phyloP scores from a whole-genome alignment of 495 filamentous ascomycete genomes.

The Rhypophila decipiens region DNA sequence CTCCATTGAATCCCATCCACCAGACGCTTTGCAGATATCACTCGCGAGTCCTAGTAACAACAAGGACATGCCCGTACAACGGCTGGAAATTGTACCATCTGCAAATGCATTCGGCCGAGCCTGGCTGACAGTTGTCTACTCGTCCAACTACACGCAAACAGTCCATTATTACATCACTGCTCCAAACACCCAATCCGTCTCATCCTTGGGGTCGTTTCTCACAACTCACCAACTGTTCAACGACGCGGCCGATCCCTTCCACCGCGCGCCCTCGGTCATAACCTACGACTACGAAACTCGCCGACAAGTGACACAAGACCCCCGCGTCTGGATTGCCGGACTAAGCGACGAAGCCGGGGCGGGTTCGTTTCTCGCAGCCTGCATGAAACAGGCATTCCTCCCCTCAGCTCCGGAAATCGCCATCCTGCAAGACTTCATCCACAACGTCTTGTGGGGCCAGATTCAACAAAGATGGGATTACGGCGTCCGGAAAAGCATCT shows the following conservation, averaged over 20 bases:
- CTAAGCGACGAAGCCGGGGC: conserved; percentile 48
- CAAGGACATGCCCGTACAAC: neutral
- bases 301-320: conserved; percentile 39
- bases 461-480: conserved; percentile 34
- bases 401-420: conserved; percentile 36
- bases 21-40: neutral
- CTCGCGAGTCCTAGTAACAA: neutral
- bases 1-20: neutral
- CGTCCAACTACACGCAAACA: conserved; percentile 35
- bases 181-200: conserved; percentile 26
- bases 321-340: conserved; percentile 47
- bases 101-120: neutral
- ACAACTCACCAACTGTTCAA: conserved; percentile 39
- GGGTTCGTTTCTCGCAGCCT: conserved; percentile 38
- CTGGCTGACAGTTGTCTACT: conserved; percentile 35
- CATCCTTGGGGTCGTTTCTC: conserved; percentile 30
- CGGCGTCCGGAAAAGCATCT: conserved; percentile 42
- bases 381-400: conserved; percentile 42
- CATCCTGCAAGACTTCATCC: conserved; percentile 41
- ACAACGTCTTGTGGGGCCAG: conserved; percentile 33
- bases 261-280: conserved; percentile 42
- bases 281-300: conserved; percentile 39
- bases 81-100: neutral
- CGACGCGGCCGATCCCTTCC: conserved; percentile 41
- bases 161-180: conserved; percentile 48